These are phyloP conservation scores for Saturnispora halmiae DNA, from an alignment of 805 yeast genomes.

Conservation along the genomic window DNA sequence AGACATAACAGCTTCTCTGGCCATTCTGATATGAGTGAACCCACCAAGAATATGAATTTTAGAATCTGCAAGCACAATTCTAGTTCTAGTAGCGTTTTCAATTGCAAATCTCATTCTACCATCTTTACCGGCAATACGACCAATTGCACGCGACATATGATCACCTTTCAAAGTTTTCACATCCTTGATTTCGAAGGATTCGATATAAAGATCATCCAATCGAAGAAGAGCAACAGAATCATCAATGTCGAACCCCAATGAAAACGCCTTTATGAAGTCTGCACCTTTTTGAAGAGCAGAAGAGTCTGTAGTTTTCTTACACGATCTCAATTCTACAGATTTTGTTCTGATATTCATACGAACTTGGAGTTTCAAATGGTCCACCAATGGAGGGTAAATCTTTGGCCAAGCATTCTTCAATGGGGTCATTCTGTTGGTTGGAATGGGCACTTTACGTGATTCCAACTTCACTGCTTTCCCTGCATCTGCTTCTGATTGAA, in stretches of 20 bases:
- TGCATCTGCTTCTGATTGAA: constrained; percentile 58
- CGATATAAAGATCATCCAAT: constrained; percentile 92
- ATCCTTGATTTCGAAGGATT: constrained; percentile 94
- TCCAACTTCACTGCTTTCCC: constrained; percentile 69
- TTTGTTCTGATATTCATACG: constrained; percentile 88
- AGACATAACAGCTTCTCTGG: constrained; percentile 94
- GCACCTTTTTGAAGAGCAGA: constrained; percentile 98
- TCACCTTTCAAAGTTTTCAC: constrained; percentile 93
- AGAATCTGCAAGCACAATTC: constrained; percentile 94
- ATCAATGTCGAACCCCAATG: constrained; percentile 93
- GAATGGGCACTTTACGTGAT: constrained; percentile 82
- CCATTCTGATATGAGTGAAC: constrained; percentile 93
- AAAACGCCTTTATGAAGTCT: constrained; percentile 90
- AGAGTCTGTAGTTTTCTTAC: constrained; percentile 76
- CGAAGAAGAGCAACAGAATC: constrained; percentile 93
- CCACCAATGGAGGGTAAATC: constrained; percentile 91
- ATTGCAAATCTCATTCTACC: constrained; percentile 98
- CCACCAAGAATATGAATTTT: constrained; percentile 97
- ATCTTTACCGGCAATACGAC: constrained; percentile 99
- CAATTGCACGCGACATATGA: constrained; percentile 96
- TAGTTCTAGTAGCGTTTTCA: constrained; percentile 96
- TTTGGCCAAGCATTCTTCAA: constrained; percentile 85
- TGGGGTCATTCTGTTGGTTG: constrained; percentile 97
- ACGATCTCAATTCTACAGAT: constrained; percentile 80
- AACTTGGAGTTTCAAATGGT: constrained; percentile 88